A percentile compares a stretch with the other conserved stretches of the same genome.
Conservation (phyloP, 164 flowering plant species). For the Sextonia rubra region DNA sequence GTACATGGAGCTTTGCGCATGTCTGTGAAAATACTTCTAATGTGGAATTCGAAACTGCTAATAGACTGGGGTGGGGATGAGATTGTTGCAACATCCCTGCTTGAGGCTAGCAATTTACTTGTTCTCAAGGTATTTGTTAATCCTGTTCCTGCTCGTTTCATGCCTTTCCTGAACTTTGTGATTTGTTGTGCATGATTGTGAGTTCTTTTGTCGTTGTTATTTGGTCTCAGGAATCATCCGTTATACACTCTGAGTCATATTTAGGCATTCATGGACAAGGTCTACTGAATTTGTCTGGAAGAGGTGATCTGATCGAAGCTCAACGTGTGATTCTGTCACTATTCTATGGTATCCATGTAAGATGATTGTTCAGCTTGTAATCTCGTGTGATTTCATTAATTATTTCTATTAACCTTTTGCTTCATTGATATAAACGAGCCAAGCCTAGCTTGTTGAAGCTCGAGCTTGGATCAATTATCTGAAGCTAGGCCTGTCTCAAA, state of each 20-base stretch:
- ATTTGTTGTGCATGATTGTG: conserved; percentile 9
- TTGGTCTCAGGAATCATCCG: conserved; percentile 67
- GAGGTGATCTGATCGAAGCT: conserved; percentile 88
- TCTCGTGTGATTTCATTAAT: too few species aligned
- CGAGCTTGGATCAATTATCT: too few species aligned
- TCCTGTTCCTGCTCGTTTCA: neutral
- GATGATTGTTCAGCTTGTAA: conserved; percentile 9
- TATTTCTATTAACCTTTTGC: too few species aligned
- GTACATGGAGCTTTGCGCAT: conserved; percentile 91
- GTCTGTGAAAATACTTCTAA: conserved; percentile 86
- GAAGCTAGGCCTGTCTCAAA: too few species aligned
- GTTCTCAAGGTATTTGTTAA: conserved; percentile 66
- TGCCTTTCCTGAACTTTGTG: conserved; percentile 1
- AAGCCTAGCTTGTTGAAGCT: too few species aligned
- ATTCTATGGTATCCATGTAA: conserved; percentile 88
- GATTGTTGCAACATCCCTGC: conserved; percentile 79
- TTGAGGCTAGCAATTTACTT: conserved; percentile 86
- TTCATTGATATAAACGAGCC: too few species aligned
- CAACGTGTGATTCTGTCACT: conserved; percentile 85
- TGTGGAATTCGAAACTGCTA: conserved; percentile 90
- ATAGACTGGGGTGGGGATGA: conserved; percentile 74
- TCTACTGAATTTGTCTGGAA: conserved; percentile 80
- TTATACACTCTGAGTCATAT: conserved; percentile 92
- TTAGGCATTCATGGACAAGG: conserved; percentile 99
- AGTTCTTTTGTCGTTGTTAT: conserved; percentile 8